Base-by-base conservation (phyloP, 495 filamentous ascomycete species). In the Evernia prunastri region DNA sequence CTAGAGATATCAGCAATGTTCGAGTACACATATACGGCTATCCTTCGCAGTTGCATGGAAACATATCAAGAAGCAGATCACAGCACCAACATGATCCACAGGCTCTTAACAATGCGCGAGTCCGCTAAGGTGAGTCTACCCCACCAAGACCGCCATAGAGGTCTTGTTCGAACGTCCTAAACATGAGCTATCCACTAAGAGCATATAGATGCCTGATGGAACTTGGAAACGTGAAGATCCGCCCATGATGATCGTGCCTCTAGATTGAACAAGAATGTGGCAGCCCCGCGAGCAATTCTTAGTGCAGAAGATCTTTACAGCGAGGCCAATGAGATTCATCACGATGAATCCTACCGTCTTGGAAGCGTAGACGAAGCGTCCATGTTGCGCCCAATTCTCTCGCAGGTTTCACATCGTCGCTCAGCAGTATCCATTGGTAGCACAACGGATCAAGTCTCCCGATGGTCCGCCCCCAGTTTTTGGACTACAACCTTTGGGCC, bases 11-110 rank as follows among this genome's bases (percentile, higher is more conserved):
- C 25, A 64, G 67, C 2, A 66, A 66, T 29, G 71, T 64, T 43
- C 68, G 72, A 53, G 72, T 71, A 1, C 70, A 75, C 59, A 76
- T 75, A 27, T 76, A 76, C 58, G 75, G 75, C 11, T 77, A 78
- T 63, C 66, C 72, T 25, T 75, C 74, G 17, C 71, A 71, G 53
- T 59, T 78, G 20, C 60, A 69, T 51, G 58, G 57, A 12, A 71
- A 64, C 54, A 37, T 60, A 49, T 72, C 63, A 39, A 59, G 33
- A 45, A 63, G 60, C 42, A 68, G 72, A 76, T 37, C 73, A 74
- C 45, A 69, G 58, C 39, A 63, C 62, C 12, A 59, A 66, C 37
- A 71, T 76, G 40, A 66, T 70, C n/a, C 58, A 72, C 29, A 53
- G 59, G 36, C 60, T 74, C 18, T 62, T 68, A 37, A 61, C 63